Base-by-base conservation (phyloP, 805 yeast species). In the Ogataea neopini region DNA sequence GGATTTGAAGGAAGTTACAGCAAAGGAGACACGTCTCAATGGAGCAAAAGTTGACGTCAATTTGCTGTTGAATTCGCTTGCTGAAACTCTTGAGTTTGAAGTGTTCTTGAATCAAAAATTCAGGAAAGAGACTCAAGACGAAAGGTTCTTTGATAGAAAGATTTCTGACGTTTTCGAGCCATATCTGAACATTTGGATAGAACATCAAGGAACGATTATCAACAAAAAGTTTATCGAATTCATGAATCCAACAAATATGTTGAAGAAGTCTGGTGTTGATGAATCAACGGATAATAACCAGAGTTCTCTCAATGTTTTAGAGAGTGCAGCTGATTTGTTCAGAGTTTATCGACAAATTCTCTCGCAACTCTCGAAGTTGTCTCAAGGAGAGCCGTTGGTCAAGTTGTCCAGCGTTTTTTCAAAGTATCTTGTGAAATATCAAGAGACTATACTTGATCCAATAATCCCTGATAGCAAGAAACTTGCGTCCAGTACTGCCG, bases 241-340 rank as follows among this genome's bases (percentile, higher is more conserved):
- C 60, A 69, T 82, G 61, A 75, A 81, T 43, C 76, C 79, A 18
- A 68, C 82, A 4, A 79, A 80, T 50, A 66, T 84, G 48, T 81
- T 41, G 51, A 65, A 44, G 74, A 75, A 58, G 39, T 57, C 63
- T 48, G 67, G 57, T 65, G 71, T 51, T 51, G 72, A 64, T 17
- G 57, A 44, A 15, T 53, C 48, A 10, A 40, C 22, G 9, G 62
- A n/a, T 11, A 8, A 28, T 23, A 13, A 18, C 2, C 25, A 35
- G 13, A 47, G 45, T 29, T 72, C 78, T 8, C 79, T 85, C 4
- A 79, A 84, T 58, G 91, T 94, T 13, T 73, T 94, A 7, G 88
- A 85, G 32, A 87, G 96, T 0, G 86, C 96, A 9, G 88, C 95
- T 1, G 97, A 92, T 55, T 67, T 94, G 28, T 91, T 94, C 66